Base-by-base conservation (phyloP, 805 yeast genomes). In the Helenozyma baotianmanensis region DNA sequence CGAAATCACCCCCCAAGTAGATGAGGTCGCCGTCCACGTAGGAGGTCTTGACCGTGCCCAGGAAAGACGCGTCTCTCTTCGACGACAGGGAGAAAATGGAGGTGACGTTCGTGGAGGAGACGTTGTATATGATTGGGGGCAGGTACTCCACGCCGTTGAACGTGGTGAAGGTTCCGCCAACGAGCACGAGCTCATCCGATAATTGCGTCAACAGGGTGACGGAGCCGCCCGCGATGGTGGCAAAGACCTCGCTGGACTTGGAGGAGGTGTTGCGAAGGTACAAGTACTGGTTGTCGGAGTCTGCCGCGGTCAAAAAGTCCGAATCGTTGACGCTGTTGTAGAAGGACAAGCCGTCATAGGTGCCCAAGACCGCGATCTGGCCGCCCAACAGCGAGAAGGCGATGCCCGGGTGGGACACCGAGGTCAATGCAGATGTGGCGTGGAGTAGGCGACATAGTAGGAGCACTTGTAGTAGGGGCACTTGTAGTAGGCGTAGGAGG, bases 1-100 rank as follows among this genome's bases (percentile, higher is more conserved):
- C 53, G 44, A 90, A 75, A 38, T 74, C 69, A 14, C 98, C 98
- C 8, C 97, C 98, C 30, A 85, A 71, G 50, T 84, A 87, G 0
- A 86, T 70, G 14, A 74, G 35, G 14, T 71, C 58, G 21, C 59
- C 54, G 27, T 64, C 68, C 2, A 56, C 79, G 31, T 47, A 54
- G 4, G 65, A 47, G n/a, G 64, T 53, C 17, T 48, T 51, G 11
- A 65, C 63, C 6, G 42, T 29, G 8, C 71, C 71, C 22, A 52
- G 47, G n/a, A 47, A 21, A 8, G 37, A 16, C 21, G 39, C 51
- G 14, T 36, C 45, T 43, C 50, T 39, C 28, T 47, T 46, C 12
- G 39, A 21, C 13, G 35, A 27, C 10, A 35, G 22, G 2, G 46
- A 34, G 27, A 60, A 46, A 16, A 64, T 43, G 19, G 48, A 31